Evolutionary conservation across 1,284 basidiomycete genomes (phyloP).

Genomic region (Ustilago xerochloae): DNA sequence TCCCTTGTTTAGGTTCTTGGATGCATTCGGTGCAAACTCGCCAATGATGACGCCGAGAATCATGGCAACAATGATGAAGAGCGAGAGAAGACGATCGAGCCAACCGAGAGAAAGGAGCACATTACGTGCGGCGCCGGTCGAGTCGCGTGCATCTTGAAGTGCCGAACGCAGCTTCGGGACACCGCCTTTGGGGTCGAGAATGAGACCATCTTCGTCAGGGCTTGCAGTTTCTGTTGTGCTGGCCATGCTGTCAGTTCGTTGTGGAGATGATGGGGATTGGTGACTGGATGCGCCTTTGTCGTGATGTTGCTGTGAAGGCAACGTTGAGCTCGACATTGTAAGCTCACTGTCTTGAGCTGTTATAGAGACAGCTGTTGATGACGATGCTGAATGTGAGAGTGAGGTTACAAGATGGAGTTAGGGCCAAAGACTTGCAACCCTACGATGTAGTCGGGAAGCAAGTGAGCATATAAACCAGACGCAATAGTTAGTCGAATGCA

Average conservation of each 20-base stretch:
- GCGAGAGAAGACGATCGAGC: slow-evolving; percentile 78
- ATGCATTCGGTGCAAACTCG: slow-evolving; percentile 61
- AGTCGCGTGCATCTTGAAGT: slow-evolving; percentile 45
- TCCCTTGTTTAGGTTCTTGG: slow-evolving; percentile 57
- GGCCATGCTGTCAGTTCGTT: slow-evolving; percentile 1
- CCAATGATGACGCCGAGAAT: slow-evolving; percentile 82
- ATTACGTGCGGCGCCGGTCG: slow-evolving; percentile 41
- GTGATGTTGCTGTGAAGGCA: slow-evolving; percentile 6
- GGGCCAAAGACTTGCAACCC: too few relatives aligned
- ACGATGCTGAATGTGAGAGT: background rate
- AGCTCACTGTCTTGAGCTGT: background rate
- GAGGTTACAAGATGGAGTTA: background rate
- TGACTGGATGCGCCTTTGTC: background rate
- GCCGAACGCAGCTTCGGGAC: slow-evolving; percentile 44
- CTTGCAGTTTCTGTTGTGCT: background rate
- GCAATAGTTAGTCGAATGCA: too few relatives aligned
- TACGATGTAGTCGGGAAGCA: too few relatives aligned
- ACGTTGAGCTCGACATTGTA: slow-evolving; percentile 23
- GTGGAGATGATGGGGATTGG: background rate
- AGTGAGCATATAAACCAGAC: too few relatives aligned
- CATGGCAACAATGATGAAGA: slow-evolving; percentile 81
- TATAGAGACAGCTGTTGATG: background rate
- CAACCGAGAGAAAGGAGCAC: slow-evolving; percentile 68
- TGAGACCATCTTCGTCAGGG: slow-evolving; percentile 42
- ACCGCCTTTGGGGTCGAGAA: slow-evolving; percentile 46